Conservation (phyloP, 495 filamentous ascomycete species). For the Aspergillus biplanus region DNA sequence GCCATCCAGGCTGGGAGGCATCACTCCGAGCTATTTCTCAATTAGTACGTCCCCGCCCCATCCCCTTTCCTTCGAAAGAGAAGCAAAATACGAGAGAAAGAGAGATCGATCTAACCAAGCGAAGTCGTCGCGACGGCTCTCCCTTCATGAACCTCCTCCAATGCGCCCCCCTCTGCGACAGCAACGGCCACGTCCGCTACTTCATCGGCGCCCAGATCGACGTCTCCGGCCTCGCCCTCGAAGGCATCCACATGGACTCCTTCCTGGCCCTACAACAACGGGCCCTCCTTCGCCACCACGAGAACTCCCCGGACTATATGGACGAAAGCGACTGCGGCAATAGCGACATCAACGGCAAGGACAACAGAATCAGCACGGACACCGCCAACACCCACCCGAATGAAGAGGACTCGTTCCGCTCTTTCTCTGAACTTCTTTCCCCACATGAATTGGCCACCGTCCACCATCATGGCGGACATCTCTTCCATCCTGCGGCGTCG, state of each 20-base stretch:
- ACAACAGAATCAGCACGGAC: constrained; percentile 3
- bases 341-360: constrained; percentile 1
- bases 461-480: constrained; percentile 37
- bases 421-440: constrained; percentile 62
- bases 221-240: constrained; percentile 58
- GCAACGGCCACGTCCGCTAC: constrained; percentile 61
- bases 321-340: not conserved
- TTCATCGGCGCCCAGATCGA: constrained; percentile 66
- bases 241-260: constrained; percentile 61
- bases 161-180: constrained; percentile 64
- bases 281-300: too few relatives aligned
- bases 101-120: constrained; percentile 9
- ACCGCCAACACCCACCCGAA: not conserved
- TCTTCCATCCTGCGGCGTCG: constrained; percentile 34
- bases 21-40: constrained; percentile 68
- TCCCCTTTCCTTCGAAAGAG: not conserved
- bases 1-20: constrained; percentile 61
- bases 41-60: constrained; percentile 56
- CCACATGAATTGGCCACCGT: constrained; percentile 56
- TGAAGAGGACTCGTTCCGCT: constrained; percentile 47
- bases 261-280: constrained; percentile 46
- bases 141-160: constrained; percentile 70
- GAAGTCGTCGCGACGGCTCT: constrained; percentile 60
- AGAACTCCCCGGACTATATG: too few relatives aligned
- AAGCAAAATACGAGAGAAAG: not conserved